A percentile compares a stretch with the other conserved stretches of the same genome.
phyloP scores from a whole-genome alignment of 78 protist genomes.

The Protostelium mycophagum region DNA sequence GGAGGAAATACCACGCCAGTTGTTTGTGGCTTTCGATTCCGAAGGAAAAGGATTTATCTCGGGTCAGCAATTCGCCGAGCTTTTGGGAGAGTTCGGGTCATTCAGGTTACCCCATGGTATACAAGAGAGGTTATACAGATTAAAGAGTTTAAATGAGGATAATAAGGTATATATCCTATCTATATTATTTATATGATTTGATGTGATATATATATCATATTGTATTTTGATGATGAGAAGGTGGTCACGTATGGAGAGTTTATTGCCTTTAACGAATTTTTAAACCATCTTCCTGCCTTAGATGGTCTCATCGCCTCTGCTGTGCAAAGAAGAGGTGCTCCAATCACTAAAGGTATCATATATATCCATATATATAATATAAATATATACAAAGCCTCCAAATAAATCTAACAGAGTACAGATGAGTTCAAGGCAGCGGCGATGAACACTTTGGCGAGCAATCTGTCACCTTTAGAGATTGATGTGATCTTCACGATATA shows the following conservation, averaged over 20 bases:
- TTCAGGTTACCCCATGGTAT: neutral
- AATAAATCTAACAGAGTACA: no score
- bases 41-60: conserved; percentile 14
- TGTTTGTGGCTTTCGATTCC: conserved; percentile 15
- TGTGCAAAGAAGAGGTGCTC: neutral
- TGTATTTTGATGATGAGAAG: neutral
- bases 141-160: neutral
- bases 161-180: neutral
- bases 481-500: conserved; percentile 1
- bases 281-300: neutral
- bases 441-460: neutral
- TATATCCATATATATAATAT: no score
- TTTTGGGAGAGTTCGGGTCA: neutral
- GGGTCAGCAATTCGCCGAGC: conserved; percentile 14
- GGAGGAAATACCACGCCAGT: conserved; percentile 5
- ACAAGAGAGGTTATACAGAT: neutral
- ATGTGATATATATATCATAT: neutral
- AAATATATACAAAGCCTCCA: no score
- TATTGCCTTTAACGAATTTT: conserved; percentile 3
- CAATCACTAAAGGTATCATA: neutral
- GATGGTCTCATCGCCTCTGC: neutral
- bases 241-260: neutral
- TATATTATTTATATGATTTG: no score
- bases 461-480: conserved; percentile 7
- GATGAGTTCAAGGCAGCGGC: neutral